A percentile compares a stretch with the other conserved stretches of the same genome.
These are phyloP conservation scores for Hygrocybe coccinea DNA, from an alignment of 768 basidiomycete species.

Conservation along the genomic window DNA sequence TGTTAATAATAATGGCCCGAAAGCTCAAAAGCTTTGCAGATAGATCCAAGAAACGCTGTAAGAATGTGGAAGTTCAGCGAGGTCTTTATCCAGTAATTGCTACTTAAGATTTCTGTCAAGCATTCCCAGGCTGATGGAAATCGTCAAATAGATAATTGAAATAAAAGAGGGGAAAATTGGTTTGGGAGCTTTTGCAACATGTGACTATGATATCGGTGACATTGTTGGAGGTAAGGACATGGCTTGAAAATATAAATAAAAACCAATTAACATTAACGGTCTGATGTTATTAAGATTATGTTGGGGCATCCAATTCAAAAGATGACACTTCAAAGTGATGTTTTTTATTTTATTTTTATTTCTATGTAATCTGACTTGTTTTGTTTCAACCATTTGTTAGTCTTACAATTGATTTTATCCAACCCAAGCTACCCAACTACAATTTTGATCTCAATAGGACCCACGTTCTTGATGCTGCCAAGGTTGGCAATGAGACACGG, in stretches of 20 bases:
- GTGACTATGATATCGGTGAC: background rate
- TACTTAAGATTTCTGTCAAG: background rate
- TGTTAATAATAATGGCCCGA: background rate
- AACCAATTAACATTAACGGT: background rate
- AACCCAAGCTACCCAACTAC: constrained; percentile 7
- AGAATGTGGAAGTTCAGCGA: background rate
- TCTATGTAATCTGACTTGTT: background rate
- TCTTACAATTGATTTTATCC: background rate
- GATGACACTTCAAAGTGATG: background rate
- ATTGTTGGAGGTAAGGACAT: constrained; percentile 2
- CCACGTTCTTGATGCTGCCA: constrained; percentile 15
- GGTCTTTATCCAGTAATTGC: background rate
- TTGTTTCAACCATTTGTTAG: background rate
- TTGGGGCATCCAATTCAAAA: background rate
- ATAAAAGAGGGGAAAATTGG: background rate
- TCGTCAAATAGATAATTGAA: background rate
- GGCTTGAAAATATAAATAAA: background rate
- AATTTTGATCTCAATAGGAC: constrained; percentile 3
- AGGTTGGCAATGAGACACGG: constrained; percentile 23
- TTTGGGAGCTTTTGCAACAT: constrained; percentile 4
- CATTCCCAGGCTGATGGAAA: background rate
- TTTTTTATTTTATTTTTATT: background rate
- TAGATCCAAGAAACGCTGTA: background rate
- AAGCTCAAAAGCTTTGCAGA: background rate
- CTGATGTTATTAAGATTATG: background rate